Evolutionary conservation across 768 basidiomycete genomes (phyloP).

Genomic region (Glaciozyma martinii): DNA sequence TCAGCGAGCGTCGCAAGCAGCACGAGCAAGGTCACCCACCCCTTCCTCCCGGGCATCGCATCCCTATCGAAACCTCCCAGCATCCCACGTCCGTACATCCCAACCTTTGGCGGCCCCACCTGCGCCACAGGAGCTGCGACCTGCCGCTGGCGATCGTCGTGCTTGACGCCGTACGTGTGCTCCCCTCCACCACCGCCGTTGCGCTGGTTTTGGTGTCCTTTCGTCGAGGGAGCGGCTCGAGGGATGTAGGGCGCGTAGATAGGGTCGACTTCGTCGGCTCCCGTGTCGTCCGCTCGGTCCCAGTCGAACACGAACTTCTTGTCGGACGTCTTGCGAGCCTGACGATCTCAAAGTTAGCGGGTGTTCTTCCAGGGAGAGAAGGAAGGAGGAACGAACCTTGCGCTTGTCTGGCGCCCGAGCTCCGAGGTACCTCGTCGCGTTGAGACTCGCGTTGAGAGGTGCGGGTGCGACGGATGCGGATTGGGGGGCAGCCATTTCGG

Average conservation of each 20-base stretch:
- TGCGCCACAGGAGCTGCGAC: neutral
- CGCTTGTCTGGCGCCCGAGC: conserved; percentile 80
- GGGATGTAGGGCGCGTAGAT: conserved; percentile 28
- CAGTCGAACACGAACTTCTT: conserved; percentile 99
- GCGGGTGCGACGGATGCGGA: neutral
- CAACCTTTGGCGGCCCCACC: conserved; percentile 29
- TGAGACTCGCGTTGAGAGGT: conserved; percentile 15
- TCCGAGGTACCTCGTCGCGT: conserved; percentile 73
- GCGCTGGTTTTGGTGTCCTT: neutral
- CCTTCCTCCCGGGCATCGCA: neutral
- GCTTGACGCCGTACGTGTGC: conserved; percentile 3
- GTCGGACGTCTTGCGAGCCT: conserved; percentile 66
- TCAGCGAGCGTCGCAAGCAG: conserved; percentile 10
- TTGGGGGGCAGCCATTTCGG: conserved; percentile 13
- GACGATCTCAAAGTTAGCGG: conserved; percentile 24
- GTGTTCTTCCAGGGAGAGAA: neutral
- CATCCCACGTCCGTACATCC: conserved; percentile 15
- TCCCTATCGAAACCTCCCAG: conserved; percentile 9
- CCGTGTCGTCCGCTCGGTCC: conserved; percentile 94
- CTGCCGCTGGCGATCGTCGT: conserved; percentile 16
- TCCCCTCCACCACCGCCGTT: conserved; percentile 61
- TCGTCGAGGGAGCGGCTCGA: neutral
- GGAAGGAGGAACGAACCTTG: conserved; percentile 52
- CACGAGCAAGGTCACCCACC: conserved; percentile 6
- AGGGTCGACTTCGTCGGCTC: conserved; percentile 42